Base-by-base conservation (phyloP, 306 rosid genomes). In the Myrica gale region DNA sequence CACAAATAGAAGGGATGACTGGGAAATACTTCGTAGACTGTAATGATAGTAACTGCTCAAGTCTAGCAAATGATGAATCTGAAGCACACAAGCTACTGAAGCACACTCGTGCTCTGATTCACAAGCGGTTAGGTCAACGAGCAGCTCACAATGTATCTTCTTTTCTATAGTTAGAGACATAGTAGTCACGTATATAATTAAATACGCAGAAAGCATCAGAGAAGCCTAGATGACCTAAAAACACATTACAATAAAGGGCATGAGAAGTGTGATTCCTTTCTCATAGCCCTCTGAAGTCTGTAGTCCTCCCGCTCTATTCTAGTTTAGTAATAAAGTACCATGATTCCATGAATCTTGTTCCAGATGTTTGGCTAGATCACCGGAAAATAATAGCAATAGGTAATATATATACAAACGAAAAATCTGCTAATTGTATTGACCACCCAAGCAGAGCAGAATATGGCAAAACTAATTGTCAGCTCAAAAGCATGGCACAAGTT, bases 11-110 rank as follows among this genome's bases (percentile, higher is more conserved):
- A 71, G 97, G 90, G 11, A 77, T 77, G 58, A 92, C 84, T 70
- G 97, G 99, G 66, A 90, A 90, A 72, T 95, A 89, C 83, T 92
- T 88, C 56, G 83, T 89, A 67, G 99, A 95, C 78, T 95, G 99
- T 69, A 92, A 95, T 26, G 97, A 95, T 77, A 80, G 88, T 32
- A 82, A 68, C 72, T 88, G 96, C 79, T 92, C 97, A 39, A 78
- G 78, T 75, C 82, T 92, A 45, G 99, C 99, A 65, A 90, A 88
- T 60, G 93, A 92, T 43, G 97, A 90, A 79, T 73, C 79, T 5
- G 93, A 87, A 83, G 97, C 98, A 56, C 84, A 15, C 17, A 88
- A 90, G 84, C 80, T 95, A 81, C 86, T 96, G 96, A 84, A 83
- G 79, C 87, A 84, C 75, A 95, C 96, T 48, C 81, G 85, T 73